A percentile compares a stretch with the other conserved stretches of the same genome.
Evolutionary conservation across 345 rosid genomes (phyloP).

Genomic region (Turritis glabra): DNA sequence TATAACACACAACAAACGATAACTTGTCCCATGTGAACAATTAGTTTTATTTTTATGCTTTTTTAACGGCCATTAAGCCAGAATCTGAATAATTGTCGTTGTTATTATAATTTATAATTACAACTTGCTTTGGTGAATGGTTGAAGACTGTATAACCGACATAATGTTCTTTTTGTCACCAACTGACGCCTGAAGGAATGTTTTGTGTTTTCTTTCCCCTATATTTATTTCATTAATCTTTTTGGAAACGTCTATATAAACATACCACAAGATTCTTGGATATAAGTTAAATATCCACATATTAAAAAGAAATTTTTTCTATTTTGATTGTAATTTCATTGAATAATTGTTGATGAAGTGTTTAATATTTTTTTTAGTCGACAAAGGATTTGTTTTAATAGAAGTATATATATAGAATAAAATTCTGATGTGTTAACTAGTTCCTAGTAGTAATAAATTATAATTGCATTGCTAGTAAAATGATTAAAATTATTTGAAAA

Average conservation of each 20-base stretch:
- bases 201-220: slow-evolving; percentile 3
- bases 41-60: neutral
- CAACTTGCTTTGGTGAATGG: slow-evolving; percentile 9
- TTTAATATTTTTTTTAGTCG: too few relatives aligned
- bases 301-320: too few relatives aligned
- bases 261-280: neutral
- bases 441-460: too few relatives aligned
- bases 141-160: slow-evolving; percentile 23
- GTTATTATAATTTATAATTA: slow-evolving; percentile 6
- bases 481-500: too few relatives aligned
- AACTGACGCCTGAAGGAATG: slow-evolving; percentile 26
- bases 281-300: neutral
- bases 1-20: neutral
- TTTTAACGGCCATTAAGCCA: neutral
- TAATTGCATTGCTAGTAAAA: too few relatives aligned
- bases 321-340: too few relatives aligned
- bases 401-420: too few relatives aligned
- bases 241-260: slow-evolving; percentile 5
- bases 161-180: slow-evolving; percentile 13
- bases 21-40: neutral
- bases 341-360: too few relatives aligned
- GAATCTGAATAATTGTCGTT: neutral
- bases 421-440: too few relatives aligned
- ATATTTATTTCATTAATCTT: neutral
- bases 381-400: too few relatives aligned